These are phyloP conservation scores for Ephemerocybe angulata DNA, from an alignment of 768 basidiomycete genomes.

Conservation along the genomic window DNA sequence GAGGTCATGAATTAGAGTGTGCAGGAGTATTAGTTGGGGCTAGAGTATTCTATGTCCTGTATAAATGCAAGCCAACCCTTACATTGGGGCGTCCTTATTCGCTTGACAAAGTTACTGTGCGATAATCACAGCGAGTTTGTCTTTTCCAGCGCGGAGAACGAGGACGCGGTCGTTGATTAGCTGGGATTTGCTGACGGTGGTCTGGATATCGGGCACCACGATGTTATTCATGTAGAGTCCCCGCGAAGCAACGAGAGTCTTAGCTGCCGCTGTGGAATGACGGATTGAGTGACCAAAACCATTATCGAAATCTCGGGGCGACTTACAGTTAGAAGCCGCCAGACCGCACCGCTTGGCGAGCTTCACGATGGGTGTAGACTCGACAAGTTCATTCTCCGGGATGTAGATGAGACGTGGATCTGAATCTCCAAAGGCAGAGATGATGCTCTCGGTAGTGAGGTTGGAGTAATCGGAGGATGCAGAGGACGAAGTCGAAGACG, in stretches of 20 bases:
- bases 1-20: too few relatives aligned
- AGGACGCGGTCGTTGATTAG: slow-evolving; percentile 61
- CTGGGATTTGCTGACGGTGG: slow-evolving; percentile 37
- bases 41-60: too few relatives aligned
- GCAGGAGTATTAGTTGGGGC: too few relatives aligned
- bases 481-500: neutral
- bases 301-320: neutral
- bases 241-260: slow-evolving; percentile 54
- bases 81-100: too few relatives aligned
- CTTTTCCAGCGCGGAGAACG: slow-evolving; percentile 72
- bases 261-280: slow-evolving; percentile 68
- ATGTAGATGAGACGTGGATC: slow-evolving; percentile 64
- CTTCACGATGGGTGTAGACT: slow-evolving; percentile 49
- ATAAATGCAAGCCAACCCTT: too few relatives aligned
- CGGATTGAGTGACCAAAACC: neutral
- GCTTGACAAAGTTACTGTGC: slow-evolving; percentile 5
- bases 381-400: slow-evolving; percentile 47
- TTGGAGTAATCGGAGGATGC: slow-evolving; percentile 34
- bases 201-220: slow-evolving; percentile 48
- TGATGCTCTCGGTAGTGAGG: slow-evolving; percentile 54
- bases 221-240: slow-evolving; percentile 73
- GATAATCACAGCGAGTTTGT: slow-evolving; percentile 59
- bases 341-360: slow-evolving; percentile 59
- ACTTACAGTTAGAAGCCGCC: slow-evolving; percentile 61
- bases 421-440: slow-evolving; percentile 50